Evolutionary conservation across 805 yeast species (phyloP).

Genomic region (Ogataea methylovora): DNA sequence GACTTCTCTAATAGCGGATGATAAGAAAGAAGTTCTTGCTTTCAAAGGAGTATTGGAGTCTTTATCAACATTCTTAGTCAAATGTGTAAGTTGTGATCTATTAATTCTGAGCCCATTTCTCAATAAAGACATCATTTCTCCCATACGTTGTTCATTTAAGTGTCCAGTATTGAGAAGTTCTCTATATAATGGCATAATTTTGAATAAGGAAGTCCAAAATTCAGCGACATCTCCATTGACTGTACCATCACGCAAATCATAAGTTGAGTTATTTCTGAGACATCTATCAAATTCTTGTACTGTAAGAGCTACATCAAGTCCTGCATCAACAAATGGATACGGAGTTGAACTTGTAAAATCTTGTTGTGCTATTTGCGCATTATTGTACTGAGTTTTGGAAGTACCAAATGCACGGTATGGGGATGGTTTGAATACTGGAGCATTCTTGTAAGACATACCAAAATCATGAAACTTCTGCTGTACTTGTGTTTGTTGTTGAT

Average conservation of each 20-base stretch:
- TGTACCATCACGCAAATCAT: slow-evolving; percentile 26
- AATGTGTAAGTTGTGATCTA: slow-evolving; percentile 42
- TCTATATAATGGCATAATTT: slow-evolving; percentile 42
- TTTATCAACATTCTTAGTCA: slow-evolving; percentile 50
- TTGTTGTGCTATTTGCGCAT: too few species aligned
- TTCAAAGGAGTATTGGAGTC: slow-evolving; percentile 44
- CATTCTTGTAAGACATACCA: too few species aligned
- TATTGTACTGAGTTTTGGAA: too few species aligned
- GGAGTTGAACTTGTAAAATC: too few species aligned
- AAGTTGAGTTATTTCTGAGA: slow-evolving; percentile 24
- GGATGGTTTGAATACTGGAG: too few species aligned
- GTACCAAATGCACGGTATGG: too few species aligned
- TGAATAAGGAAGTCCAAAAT: slow-evolving; percentile 45
- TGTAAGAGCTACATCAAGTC: background rate
- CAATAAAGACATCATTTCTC: slow-evolving; percentile 39
- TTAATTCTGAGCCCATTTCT: slow-evolving; percentile 51
- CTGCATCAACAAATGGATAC: background rate
- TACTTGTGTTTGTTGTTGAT: slow-evolving; percentile 5
- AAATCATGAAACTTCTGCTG: too few species aligned
- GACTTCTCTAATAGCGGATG: slow-evolving; percentile 36
- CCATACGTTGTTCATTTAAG: slow-evolving; percentile 34
- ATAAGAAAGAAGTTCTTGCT: slow-evolving; percentile 36
- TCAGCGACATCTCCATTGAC: slow-evolving; percentile 28
- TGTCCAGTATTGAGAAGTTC: slow-evolving; percentile 40
- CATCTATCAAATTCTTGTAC: slow-evolving; percentile 37